phyloP scores from a whole-genome alignment of 139 green algal species.

The Coelastrella sp. region DNA sequence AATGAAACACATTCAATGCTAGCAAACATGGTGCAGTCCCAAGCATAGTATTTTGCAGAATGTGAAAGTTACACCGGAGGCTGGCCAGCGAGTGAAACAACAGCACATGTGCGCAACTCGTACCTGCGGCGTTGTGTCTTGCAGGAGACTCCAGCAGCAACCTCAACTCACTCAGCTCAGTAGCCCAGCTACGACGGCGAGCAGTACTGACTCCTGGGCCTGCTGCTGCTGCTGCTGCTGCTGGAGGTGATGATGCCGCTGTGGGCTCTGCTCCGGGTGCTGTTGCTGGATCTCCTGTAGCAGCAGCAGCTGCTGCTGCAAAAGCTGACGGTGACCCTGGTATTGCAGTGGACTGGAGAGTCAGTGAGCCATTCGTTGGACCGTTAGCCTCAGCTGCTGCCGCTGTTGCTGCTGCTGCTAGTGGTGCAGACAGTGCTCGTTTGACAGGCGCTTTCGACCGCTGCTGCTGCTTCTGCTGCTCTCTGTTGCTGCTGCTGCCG shows the following conservation, averaged over 20 bases:
- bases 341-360: no score
- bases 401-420: conserved; percentile 16
- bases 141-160: conserved; percentile 38
- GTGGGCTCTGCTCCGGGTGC: not conserved
- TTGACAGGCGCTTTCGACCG: not conserved
- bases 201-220: not conserved
- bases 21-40: no score
- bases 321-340: no score
- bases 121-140: not conserved
- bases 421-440: not conserved
- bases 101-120: no score
- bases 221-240: not conserved
- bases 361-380: not conserved
- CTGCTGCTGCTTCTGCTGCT: not conserved
- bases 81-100: no score
- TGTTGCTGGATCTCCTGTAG: no score
- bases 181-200: conserved; percentile 10
- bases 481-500: no score
- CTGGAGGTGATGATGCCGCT: not conserved
- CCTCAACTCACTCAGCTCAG: conserved; percentile 29
- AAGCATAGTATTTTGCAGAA: no score
- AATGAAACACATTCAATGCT: no score
- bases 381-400: not conserved
- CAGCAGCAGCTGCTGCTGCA: no score
- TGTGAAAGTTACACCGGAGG: no score